Base-by-base conservation (phyloP, 1,139 yeast species). In the Hanseniaspora uvarum region DNA sequence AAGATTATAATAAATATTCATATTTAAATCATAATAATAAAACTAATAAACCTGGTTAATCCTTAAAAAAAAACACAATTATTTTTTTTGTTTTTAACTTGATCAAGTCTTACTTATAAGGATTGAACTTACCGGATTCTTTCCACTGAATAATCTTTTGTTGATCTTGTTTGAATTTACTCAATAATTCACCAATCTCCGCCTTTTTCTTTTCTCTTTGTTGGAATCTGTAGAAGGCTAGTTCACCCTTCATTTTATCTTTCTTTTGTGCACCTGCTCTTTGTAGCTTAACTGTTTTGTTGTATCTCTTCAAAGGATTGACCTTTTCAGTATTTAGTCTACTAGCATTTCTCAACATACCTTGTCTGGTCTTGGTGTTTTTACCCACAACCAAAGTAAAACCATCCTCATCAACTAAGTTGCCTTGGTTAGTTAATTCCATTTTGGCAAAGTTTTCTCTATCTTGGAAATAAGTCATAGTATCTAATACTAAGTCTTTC, bases 141-240 rank as follows among this genome's bases (percentile, higher is more conserved):
- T 77, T 85, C 82, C 92, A 80, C 59, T 76, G 70, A 61, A 77
- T 77, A 53, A 94, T 86, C 68, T 81, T 81, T 62, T 83, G 92
- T 71, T 92, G 96, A 69, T 94, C 98, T 58, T 83, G 81, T 66
- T 85, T 87, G 71, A 88, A 94, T 67, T 88, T 86, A 58, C 71
- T 74, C 64, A 92, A 73, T 65, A 94, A 73, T 53, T 86, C 88
- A 65, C 86, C 86, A 86, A 92, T 87, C 68, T 89, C 96, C 59
- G 78, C 80, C 74, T 92, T 92, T 77, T 89, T 92, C 65, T 80
- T 79, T 66, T 94, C 95, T 68, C 98, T 81, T 62, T 92, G 78
- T 71, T 94, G 99, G 79, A 89, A 94, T 62, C 96, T 77, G 73
- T 94, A 94, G 73, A 94, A 92, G 69, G 94, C 97, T 60, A 78